Conservation (phyloP, 306 rosid species). For the Quercus engelmannii region DNA sequence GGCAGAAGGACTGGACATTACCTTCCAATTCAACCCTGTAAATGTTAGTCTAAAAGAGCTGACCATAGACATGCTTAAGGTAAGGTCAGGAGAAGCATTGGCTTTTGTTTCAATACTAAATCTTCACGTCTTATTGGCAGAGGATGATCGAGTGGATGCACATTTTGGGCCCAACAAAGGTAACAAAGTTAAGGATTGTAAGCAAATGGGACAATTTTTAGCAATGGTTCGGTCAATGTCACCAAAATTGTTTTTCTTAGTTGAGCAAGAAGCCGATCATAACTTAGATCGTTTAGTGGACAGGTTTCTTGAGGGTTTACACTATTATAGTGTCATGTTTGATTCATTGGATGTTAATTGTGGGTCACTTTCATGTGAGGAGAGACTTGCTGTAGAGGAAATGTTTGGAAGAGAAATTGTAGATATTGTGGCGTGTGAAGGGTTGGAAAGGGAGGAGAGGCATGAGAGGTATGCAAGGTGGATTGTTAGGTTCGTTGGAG, state of each 20-base stretch:
- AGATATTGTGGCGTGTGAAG: constrained; percentile 22
- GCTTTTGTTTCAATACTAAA: constrained; percentile 8
- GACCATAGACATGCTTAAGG: constrained; percentile 1
- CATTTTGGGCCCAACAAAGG: neutral
- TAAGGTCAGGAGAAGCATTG: constrained; percentile 2
- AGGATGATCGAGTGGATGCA: neutral
- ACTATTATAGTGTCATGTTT: constrained; percentile 22
- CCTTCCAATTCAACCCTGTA: constrained; percentile 9
- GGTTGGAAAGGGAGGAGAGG: constrained; percentile 23
- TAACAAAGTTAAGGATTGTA: neutral
- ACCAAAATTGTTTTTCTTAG: constrained; percentile 17
- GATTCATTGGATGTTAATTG: constrained; percentile 14
- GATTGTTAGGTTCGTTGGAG: constrained; percentile 16
- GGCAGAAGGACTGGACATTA: neutral
- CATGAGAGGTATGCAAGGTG: constrained; percentile 23
- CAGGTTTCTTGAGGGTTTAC: constrained; percentile 5
- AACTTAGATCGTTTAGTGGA: constrained; percentile 9
- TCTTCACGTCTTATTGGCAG: constrained; percentile 15
- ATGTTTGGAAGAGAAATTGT: constrained; percentile 24
- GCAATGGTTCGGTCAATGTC: constrained; percentile 18
- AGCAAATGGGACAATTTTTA: constrained; percentile 14
- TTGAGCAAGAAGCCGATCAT: constrained; percentile 25
- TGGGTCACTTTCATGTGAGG: neutral
- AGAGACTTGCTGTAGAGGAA: constrained; percentile 5
- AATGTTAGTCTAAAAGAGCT: constrained; percentile 12